A percentile compares a stretch with the other conserved stretches of the same genome.
Evolutionary conservation across 352 stramenopile genomes (phyloP).

Genomic region (Phytopythium helicoides): DNA sequence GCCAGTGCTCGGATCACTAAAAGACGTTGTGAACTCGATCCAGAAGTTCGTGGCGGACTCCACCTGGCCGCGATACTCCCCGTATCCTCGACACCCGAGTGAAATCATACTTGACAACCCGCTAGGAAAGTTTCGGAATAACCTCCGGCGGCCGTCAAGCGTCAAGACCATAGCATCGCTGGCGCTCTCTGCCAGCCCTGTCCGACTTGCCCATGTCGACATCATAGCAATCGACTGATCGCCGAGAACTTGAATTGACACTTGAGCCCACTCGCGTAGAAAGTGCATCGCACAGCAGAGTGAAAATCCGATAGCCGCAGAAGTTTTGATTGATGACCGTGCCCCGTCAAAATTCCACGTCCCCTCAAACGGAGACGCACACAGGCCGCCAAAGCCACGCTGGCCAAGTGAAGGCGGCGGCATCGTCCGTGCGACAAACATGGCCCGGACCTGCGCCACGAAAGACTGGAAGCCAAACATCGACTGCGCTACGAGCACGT

Average conservation of each 20-base stretch:
- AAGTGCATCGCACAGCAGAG: constrained; percentile 26
- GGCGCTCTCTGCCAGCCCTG: constrained; percentile 1
- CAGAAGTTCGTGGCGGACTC: constrained; percentile 23
- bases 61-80: constrained; percentile 45
- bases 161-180: constrained; percentile 24
- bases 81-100: constrained; percentile 27
- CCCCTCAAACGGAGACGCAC: constrained; percentile 19
- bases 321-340: constrained; percentile 13
- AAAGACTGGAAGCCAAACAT: constrained; percentile 39
- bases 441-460: constrained; percentile 31
- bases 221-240: constrained; percentile 15
- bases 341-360: constrained; percentile 24
- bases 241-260: constrained; percentile 11
- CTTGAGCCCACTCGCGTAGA: constrained; percentile 24
- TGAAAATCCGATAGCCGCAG: constrained; percentile 12
- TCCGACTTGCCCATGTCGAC: constrained; percentile 15
- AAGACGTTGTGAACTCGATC: constrained; percentile 30
- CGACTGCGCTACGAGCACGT: constrained; percentile 20
- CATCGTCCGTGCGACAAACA: constrained; percentile 13
- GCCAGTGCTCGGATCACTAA: background rate
- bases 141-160: constrained; percentile 32
- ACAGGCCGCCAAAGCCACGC: background rate
- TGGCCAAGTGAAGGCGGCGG: background rate
- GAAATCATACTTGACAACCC: constrained; percentile 35
- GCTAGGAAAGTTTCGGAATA: constrained; percentile 45